Base-by-base conservation (phyloP, 1,284 basidiomycete species). In the Apiotrichum sp. region DNA sequence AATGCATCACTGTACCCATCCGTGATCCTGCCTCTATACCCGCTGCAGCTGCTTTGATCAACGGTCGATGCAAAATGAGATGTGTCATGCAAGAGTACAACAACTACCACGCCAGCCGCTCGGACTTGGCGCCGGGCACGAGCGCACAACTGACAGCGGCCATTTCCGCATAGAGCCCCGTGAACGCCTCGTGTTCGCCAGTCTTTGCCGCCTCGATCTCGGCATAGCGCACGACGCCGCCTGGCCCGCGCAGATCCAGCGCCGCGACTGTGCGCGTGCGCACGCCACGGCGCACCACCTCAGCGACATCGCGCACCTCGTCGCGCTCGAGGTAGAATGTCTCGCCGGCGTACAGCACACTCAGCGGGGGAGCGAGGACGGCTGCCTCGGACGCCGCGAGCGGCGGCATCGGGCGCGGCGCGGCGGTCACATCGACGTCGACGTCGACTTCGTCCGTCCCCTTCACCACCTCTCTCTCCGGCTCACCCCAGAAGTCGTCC, bases 221-320 rank as follows among this genome's bases (percentile, higher is more conserved):
- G 38, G 54, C 59, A 42, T 48, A 53, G 13, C 52, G 59, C 40
- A 42, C 9, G 31, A 61, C 53, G n/a, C 53, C 44, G 32, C 59
- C 59, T 2, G 53, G 45, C 3, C 56, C 57, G 3, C 47, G 46
- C n/a, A 61, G 53, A 48, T 61, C 59, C 10, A 52, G 46, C 3
- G 33, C 47, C 4, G 50, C 38, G 32, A 61, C 31, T 7, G 52
- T 58, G 32, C 59, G 56, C 41, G 55, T 52, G 3, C 45, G 42
- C 9, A 47, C 42, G 29, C 31, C 41, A 2, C 39, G 29, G 29
- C 43, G 39, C 40, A 41, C 40, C 14, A 13, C 40, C 11, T 11
- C 11, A 8, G 14, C 40, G 16, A 32, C 34, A 32, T 61, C 59
- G 41, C 47, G 32, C 33, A 61, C 55, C 41, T 58, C 56, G 54